Conservation (phyloP, 352 stramenopile genomes). For the Phytophthora sp. region DNA sequence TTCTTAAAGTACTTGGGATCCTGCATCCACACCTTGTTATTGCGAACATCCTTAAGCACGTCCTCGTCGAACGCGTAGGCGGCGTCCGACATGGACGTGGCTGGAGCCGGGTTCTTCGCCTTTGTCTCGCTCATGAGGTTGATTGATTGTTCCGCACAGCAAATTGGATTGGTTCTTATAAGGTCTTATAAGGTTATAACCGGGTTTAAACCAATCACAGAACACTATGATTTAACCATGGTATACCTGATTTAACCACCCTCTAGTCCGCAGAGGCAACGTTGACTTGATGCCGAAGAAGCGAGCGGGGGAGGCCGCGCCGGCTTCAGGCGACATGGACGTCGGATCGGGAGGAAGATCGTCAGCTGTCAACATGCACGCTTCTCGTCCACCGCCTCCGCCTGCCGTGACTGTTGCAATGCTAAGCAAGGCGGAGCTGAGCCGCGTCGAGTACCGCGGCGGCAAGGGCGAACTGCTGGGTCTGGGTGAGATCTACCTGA, state of each 20-base stretch:
- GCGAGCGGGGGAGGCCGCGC: conserved; percentile 32
- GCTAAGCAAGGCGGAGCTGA: conserved; percentile 68
- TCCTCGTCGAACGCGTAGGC: conserved; percentile 87
- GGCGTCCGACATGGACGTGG: conserved; percentile 56
- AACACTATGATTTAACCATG: neutral
- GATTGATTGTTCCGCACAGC: too few relatives aligned
- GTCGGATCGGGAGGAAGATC: conserved; percentile 3
- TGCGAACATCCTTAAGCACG: conserved; percentile 83
- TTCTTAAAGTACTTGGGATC: conserved; percentile 96
- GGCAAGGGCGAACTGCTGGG: conserved; percentile 62
- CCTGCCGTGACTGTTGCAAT: conserved; percentile 55
- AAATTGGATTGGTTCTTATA: conserved; percentile 13
- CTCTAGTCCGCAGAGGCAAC: conserved; percentile 13
- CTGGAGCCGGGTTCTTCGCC: conserved; percentile 8
- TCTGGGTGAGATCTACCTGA: conserved; percentile 87
- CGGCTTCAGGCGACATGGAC: conserved; percentile 16
- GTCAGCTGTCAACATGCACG: neutral
- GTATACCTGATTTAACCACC: conserved; percentile 7
- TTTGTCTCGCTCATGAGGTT: conserved; percentile 36
- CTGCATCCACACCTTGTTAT: conserved; percentile 91
- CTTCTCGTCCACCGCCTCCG: conserved; percentile 22
- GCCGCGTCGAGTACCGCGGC: conserved; percentile 54
- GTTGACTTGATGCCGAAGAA: conserved; percentile 53
- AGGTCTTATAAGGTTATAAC: neutral
- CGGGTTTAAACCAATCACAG: neutral